Conservation (phyloP, 768 basidiomycete genomes). For the Royoungia palumana region DNA sequence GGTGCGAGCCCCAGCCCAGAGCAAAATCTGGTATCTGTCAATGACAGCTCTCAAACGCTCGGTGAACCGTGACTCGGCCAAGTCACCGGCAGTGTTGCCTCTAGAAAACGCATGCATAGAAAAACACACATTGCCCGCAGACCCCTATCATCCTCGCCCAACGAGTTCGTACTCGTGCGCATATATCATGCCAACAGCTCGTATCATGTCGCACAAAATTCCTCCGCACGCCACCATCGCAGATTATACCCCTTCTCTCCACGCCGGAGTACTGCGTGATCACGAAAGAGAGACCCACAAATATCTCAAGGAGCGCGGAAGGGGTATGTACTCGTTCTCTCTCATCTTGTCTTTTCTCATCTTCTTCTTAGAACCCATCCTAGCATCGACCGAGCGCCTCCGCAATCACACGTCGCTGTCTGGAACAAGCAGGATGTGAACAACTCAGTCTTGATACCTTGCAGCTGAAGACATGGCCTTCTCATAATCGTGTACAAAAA, state of each 20-base stretch:
- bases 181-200: constrained; percentile 73
- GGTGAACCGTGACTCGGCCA: constrained; percentile 17
- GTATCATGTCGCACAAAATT: constrained; percentile 65
- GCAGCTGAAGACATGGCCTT: constrained; percentile 75
- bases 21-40: constrained; percentile 22
- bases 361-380: constrained; percentile 86
- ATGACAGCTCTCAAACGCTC: too few relatives aligned
- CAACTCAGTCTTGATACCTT: constrained; percentile 73
- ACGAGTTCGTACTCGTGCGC: constrained; percentile 54
- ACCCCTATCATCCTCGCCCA: constrained; percentile 11
- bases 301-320: constrained; percentile 72
- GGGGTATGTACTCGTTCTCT: constrained; percentile 46
- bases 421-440: too few relatives aligned
- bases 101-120: constrained; percentile 24
- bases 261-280: constrained; percentile 49
- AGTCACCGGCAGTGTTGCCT: constrained; percentile 9
- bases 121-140: constrained; percentile 22
- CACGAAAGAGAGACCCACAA: constrained; percentile 59
- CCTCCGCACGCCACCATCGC: constrained; percentile 63
- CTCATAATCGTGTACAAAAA: constrained; percentile 89
- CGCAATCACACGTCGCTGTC: constrained; percentile 73
- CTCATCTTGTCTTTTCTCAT: not conserved
- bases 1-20: constrained; percentile 43
- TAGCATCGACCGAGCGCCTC: constrained; percentile 81
- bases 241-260: constrained; percentile 60